These are phyloP conservation scores for Discostella stelligeroides DNA, from an alignment of 108 stramenopile genomes.

Conservation along the genomic window DNA sequence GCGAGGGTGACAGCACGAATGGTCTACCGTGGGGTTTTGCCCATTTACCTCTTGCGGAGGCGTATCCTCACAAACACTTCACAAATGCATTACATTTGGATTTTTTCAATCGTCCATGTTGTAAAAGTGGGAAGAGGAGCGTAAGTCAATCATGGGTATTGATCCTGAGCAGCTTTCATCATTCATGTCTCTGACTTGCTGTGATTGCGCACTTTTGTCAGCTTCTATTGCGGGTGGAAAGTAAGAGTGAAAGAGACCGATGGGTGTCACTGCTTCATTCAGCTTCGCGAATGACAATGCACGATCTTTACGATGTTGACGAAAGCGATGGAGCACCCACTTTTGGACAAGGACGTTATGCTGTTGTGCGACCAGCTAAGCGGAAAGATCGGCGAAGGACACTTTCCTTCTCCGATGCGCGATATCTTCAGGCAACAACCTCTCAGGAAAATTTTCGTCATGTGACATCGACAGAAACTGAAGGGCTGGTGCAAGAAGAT, in stretches of 20 bases:
- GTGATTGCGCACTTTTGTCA: constrained; percentile 3
- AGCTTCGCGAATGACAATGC: constrained; percentile 63
- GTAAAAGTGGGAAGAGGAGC: constrained; percentile 62
- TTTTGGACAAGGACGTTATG: constrained; percentile 75
- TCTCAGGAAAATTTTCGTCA: constrained; percentile 39
- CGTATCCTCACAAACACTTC: constrained; percentile 58
- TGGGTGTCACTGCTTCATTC: constrained; percentile 70
- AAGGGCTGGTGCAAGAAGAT: constrained; percentile 20
- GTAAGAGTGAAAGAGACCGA: constrained; percentile 61
- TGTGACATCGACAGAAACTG: constrained; percentile 29
- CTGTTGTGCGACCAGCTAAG: constrained; percentile 65
- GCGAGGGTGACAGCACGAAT: constrained; percentile 41
- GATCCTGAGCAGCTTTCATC: not conserved
- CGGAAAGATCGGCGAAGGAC: constrained; percentile 34
- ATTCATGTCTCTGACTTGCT: not conserved
- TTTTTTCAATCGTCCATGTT: constrained; percentile 78
- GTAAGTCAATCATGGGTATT: constrained; percentile 31
- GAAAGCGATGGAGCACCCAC: constrained; percentile 41
- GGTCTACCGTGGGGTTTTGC: constrained; percentile 72
- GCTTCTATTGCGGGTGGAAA: constrained; percentile 66
- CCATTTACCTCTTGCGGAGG: constrained; percentile 63
- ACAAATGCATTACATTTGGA: constrained; percentile 69
- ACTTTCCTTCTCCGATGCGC: constrained; percentile 28
- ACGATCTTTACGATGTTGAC: constrained; percentile 73
- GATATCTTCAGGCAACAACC: constrained; percentile 26